Conservation (phyloP, 208 protist species). For the Entamoeba moshkovskii region DNA sequence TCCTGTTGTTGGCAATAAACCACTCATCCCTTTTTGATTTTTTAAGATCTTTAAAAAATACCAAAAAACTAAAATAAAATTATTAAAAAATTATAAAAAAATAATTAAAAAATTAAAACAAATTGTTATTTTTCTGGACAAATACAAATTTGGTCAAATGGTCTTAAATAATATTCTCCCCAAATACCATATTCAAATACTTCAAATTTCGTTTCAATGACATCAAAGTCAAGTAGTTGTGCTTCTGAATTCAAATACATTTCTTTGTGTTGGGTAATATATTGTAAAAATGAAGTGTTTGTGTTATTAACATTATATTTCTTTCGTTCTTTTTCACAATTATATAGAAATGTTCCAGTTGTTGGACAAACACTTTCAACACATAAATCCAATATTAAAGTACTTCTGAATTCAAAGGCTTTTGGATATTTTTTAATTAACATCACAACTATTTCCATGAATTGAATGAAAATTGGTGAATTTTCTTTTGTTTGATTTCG, state of each 20-base stretch:
- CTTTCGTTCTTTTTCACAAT: constrained; percentile 4
- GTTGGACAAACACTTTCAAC: constrained; percentile 57
- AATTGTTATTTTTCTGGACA: not conserved
- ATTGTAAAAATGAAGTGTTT: not conserved
- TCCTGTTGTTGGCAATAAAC: too few species aligned
- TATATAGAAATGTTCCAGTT: constrained; percentile 50
- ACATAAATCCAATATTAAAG: constrained; percentile 56
- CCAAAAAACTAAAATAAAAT: too few species aligned
- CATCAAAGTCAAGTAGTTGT: not conserved
- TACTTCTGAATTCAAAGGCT: constrained; percentile 28
- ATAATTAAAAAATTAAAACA: too few species aligned
- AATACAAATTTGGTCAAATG: not conserved
- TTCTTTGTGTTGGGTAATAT: not conserved
- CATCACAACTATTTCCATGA: constrained; percentile 42
- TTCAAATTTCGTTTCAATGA: not conserved
- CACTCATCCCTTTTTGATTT: too few species aligned
- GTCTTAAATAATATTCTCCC: not conserved
- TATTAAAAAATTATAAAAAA: too few species aligned
- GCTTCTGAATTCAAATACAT: not conserved
- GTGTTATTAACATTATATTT: not conserved
- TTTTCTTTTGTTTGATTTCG: constrained; percentile 13
- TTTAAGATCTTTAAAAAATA: too few species aligned
- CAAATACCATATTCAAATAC: not conserved
- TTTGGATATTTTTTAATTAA: constrained; percentile 32
- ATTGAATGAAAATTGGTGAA: constrained; percentile 46